Percentiles rank a stretch among this genome's conserved stretches.
Conservation (phyloP, 176 grass and related monocot species). For the Avena atlantica region DNA sequence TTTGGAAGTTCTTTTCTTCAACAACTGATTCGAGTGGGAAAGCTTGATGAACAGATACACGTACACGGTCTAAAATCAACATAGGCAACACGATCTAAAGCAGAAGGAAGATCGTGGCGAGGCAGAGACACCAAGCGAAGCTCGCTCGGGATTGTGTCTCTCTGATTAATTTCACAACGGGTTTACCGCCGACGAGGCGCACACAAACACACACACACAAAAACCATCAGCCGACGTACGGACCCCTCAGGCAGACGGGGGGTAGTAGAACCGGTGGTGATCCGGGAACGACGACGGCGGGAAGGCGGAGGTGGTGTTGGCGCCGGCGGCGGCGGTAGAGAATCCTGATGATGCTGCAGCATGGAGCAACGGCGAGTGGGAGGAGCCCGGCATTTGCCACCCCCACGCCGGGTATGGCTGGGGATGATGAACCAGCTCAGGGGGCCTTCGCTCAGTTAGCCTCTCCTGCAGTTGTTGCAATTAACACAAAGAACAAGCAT, state of each 20-base stretch:
- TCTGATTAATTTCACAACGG: too few species aligned
- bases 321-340: slow-evolving; percentile 52
- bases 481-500: background rate
- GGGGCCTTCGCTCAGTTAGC: slow-evolving; percentile 52
- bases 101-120: too few species aligned
- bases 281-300: slow-evolving; percentile 32
- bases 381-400: slow-evolving; percentile 70
- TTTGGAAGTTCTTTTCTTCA: too few species aligned
- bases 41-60: too few species aligned
- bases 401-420: slow-evolving; percentile 49
- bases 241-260: slow-evolving; percentile 20
- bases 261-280: slow-evolving; percentile 44
- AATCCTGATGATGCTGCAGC: slow-evolving; percentile 99
- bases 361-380: slow-evolving; percentile 53
- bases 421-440: slow-evolving; percentile 37
- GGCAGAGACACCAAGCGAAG: too few species aligned
- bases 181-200: too few species aligned
- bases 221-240: too few species aligned
- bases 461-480: slow-evolving; percentile 60
- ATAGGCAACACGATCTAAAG: too few species aligned
- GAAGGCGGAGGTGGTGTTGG: slow-evolving; percentile 6
- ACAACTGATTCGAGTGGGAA: too few species aligned
- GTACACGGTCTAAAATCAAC: too few species aligned
- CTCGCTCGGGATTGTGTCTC: too few species aligned
- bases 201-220: too few species aligned